Conservation (phyloP, 2,329 filamentous ascomycete genomes). For the Magnaporthales sp. region DNA sequence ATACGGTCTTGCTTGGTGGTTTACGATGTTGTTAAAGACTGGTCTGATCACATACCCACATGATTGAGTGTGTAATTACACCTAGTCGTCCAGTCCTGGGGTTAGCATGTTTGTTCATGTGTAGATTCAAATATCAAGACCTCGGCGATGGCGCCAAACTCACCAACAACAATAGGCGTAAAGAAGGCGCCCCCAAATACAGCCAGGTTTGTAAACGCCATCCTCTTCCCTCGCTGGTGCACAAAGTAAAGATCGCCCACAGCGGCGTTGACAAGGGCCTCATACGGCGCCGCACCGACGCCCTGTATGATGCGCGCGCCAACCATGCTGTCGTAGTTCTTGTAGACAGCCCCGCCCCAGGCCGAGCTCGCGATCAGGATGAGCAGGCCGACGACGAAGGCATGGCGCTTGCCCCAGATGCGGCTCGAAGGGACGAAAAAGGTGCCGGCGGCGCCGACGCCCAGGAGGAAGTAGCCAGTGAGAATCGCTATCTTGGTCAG, state of each 20-base stretch:
- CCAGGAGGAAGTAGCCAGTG: constrained; percentile 81
- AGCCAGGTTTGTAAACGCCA: constrained; percentile 65
- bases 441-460: constrained; percentile 71
- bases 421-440: constrained; percentile 81
- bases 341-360: constrained; percentile 66
- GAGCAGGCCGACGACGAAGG: constrained; percentile 70
- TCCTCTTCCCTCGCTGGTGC: constrained; percentile 67
- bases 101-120: not conserved
- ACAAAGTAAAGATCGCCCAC: constrained; percentile 90
- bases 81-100: not conserved
- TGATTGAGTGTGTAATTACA: not conserved
- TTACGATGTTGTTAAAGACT: not conserved
- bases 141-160: constrained; percentile 38
- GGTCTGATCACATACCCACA: not conserved
- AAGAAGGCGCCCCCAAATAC: constrained; percentile 50
- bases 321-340: constrained; percentile 62
- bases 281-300: constrained; percentile 78
- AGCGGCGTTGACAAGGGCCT: constrained; percentile 79
- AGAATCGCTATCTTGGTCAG: constrained; percentile 75
- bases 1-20: constrained; percentile 29
- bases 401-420: constrained; percentile 87
- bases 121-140: not conserved
- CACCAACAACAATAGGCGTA: constrained; percentile 85
- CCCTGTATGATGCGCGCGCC: constrained; percentile 80
- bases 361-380: constrained; percentile 65